Evolutionary conservation across 1,284 basidiomycete genomes (phyloP), one percentile per base, ranked within the genome.

Genomic region (Sanghuangporus weigelae): DNA sequence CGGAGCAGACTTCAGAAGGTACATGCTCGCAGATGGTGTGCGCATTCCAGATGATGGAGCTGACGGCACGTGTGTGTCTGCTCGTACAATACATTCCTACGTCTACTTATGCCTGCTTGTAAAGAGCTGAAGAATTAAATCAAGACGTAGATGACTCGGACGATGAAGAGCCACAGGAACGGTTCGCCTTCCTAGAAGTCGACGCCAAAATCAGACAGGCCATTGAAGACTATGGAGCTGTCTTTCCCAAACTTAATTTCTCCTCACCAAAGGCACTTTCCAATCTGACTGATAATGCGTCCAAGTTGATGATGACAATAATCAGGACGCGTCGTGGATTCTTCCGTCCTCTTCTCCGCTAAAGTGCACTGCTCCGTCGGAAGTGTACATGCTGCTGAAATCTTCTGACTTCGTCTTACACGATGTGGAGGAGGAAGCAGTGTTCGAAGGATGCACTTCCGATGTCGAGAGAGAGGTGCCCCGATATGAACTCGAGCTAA

Each of bases 161-260:
- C n/a, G 77, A 78, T 16, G 74, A 75, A 2, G 71, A 69, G 60
- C 74, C 69, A 61, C 64, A 54, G 55, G 75, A 68, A 67, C 72
- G 69, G 59, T 89, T 84, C 68, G 78, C 87, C 1, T 94, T 92
- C 74, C 92, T 93, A 0, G 86, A 87, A 62, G 76, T 98, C 19
- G 94, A 96, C 70, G 75, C 77, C 7, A 78, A 80, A 65, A 96
- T 98, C 67, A 78, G 92, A 55, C 72, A 77, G 7, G 84, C 82
- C n/a, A 79, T 98, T 12, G 69, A 75, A 31, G 76, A 84, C 63
- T 96, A 94, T 67, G 90, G 85, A 1, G 87, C 90, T 2, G 89
- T 97, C 7, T 98, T 99, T 71, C 95, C 96, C 0, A 99, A 99
- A 74, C 83, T 97, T 58, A 97, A 96, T 71, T 96, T 95, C 78